phyloP scores from a whole-genome alignment of 768 basidiomycete species.

The Xerocomellus dryophilus region DNA sequence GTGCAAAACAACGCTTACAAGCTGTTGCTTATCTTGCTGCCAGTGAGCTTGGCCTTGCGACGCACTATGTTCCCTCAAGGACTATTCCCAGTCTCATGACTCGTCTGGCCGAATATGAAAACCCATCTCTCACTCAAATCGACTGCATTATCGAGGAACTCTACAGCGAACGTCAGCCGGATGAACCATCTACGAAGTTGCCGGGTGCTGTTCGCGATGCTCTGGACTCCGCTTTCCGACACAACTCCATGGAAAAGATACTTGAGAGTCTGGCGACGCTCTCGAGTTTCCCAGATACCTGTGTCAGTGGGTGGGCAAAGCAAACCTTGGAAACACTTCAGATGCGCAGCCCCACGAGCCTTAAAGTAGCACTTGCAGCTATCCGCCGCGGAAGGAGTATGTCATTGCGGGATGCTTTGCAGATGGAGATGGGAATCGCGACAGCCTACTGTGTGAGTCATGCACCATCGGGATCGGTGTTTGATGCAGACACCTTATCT shows the following conservation, averaged over 20 bases:
- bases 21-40: constrained; percentile 11
- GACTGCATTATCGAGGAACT: constrained; percentile 70
- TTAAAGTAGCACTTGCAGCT: constrained; percentile 84
- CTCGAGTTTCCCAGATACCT: constrained; percentile 38
- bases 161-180: constrained; percentile 53
- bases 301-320: constrained; percentile 70
- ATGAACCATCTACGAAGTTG: constrained; percentile 52
- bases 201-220: constrained; percentile 67
- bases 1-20: constrained; percentile 30
- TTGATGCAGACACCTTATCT: constrained; percentile 11
- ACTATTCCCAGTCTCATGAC: constrained; percentile 69
- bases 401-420: constrained; percentile 61
- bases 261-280: constrained; percentile 48
- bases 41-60: constrained; percentile 91
- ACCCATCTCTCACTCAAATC: constrained; percentile 44
- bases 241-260: constrained; percentile 70
- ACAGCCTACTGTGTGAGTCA: constrained; percentile 83
- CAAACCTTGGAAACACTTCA: constrained; percentile 61
- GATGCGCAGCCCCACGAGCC: constrained; percentile 83
- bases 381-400: constrained; percentile 66
- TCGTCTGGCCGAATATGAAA: constrained; percentile 50
- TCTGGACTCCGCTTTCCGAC: constrained; percentile 75
- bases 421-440: constrained; percentile 87
- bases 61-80: constrained; percentile 84
- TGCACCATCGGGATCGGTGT: constrained; percentile 6